Conservation (phyloP, 2,329 filamentous ascomycete species). For the Fusarium armeniacum region DNA sequence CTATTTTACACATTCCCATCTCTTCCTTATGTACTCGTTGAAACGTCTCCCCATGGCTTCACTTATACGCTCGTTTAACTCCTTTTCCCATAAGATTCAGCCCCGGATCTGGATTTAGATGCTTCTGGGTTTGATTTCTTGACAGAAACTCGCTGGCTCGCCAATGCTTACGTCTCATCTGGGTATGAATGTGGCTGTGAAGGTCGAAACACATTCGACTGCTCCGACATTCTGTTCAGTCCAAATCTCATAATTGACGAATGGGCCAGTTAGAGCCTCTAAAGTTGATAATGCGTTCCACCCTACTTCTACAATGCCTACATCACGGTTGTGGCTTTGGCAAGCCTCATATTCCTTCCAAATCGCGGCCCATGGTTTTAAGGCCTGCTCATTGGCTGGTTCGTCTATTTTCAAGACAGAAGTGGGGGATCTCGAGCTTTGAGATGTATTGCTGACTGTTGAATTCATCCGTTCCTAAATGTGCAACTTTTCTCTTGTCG, state of each 20-base stretch:
- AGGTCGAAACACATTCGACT: neutral
- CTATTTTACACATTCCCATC: neutral
- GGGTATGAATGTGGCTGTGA: constrained; percentile 14
- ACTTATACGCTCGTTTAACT: constrained; percentile 10
- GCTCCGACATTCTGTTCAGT: constrained; percentile 1
- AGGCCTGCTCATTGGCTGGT: constrained; percentile 6
- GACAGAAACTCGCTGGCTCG: constrained; percentile 31
- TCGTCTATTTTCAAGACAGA: constrained; percentile 18
- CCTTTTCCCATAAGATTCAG: constrained; percentile 17
- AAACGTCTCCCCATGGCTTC: neutral
- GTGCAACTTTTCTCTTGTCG: neutral
- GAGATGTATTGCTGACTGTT: constrained; percentile 21
- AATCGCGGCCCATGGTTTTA: neutral
- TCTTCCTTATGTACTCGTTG: constrained; percentile 36
- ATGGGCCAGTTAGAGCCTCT: constrained; percentile 17
- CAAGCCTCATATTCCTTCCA: constrained; percentile 11
- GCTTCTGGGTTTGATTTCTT: neutral
- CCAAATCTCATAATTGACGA: constrained; percentile 20
- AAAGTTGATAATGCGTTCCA: neutral
- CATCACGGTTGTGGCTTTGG: constrained; percentile 22
- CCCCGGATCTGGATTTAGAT: neutral
- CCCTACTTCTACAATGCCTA: neutral
- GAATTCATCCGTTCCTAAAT: neutral
- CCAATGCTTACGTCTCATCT: constrained; percentile 37
- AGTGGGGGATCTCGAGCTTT: constrained; percentile 7